A percentile compares a stretch with the other conserved stretches of the same genome.
Evolutionary conservation across 2,329 filamentous ascomycete genomes (phyloP).

Genomic region (Alternaria postmessia): DNA sequence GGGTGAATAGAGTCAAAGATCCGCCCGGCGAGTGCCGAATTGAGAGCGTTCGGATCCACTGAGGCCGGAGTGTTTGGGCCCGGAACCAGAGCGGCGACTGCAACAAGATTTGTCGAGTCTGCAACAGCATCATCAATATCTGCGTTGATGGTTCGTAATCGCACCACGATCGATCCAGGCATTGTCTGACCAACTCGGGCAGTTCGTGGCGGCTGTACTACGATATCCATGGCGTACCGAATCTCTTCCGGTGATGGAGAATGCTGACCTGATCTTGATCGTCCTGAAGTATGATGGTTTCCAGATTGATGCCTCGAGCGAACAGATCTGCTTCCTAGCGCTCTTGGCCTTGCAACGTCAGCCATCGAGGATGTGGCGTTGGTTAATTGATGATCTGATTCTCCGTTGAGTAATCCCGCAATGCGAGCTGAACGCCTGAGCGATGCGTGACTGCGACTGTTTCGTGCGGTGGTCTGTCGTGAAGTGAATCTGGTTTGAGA

Average conservation of each 20-base stretch:
- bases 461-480: conserved; percentile 26
- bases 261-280: conserved; percentile 36
- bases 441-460: conserved; percentile 29
- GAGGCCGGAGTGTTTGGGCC: conserved; percentile 38
- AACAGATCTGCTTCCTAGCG: conserved; percentile 43
- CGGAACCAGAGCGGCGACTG: conserved; percentile 43
- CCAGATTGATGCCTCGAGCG: conserved; percentile 39
- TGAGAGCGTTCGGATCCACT: conserved; percentile 41
- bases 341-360: conserved; percentile 49
- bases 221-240: conserved; percentile 50
- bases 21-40: conserved; percentile 40
- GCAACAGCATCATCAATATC: conserved; percentile 43
- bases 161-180: conserved; percentile 45
- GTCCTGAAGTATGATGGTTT: conserved; percentile 30
- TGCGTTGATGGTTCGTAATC: conserved; percentile 42
- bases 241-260: conserved; percentile 41
- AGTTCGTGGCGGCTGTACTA: conserved; percentile 47
- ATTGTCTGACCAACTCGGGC: conserved; percentile 44
- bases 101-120: conserved; percentile 46
- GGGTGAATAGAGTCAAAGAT: conserved; percentile 48
- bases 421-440: conserved; percentile 46
- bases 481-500: conserved; percentile 21
- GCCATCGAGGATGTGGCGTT: conserved; percentile 41
- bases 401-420: conserved; percentile 41
- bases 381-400: conserved; percentile 26